Evolutionary conservation across 106 monocot genomes (phyloP), one percentile per base, ranked within the genome.

Genomic region (Dendrobium nobile): DNA sequence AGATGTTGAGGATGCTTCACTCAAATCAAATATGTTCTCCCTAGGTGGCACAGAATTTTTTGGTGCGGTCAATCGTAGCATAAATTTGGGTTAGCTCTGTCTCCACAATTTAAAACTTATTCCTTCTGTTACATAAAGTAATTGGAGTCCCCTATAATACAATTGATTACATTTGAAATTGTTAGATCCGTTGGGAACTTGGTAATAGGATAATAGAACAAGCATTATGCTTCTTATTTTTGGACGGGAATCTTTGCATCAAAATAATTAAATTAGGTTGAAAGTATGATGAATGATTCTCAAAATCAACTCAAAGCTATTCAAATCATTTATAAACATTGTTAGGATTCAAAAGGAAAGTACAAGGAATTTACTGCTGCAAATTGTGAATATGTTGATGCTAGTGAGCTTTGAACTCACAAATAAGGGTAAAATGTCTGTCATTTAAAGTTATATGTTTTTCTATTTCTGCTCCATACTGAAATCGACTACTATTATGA

Each of bases 1-100:
- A 7, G 79, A 85, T 80, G 77, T 47, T 55, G 87, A 88, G 24
- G 74, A 78, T 80, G 82, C 81, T 15, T 84, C 87, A 65, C 67
- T 92, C 22, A 92, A 89, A 80, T 88, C 89, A 43, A 96, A 90
- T 58, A 96, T 96, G 92, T 96, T 96, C 77, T 90, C 96, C 22
- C 80, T 96, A 10, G 88, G 90, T 65, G 96, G 93, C 2, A 18
- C 86, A 27, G 82, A 84, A 48, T 93, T 96, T 79, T 85, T 93
- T n/a, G 93, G 84, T 80, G 87, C 93, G 22, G 77, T 96, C 79
- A 85, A 67, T 68, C 90, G 96, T 33, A 96, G 96, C 83, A 88
- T 96, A 78, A 89, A 88, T 67, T 84, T 96, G 72, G 96, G 96
- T 93, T 85, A 84, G 78, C 43, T 54, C n/a, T 67, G 5, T 17